Percentiles rank a stretch among this genome's conserved stretches.
Conservation (phyloP, 352 stramenopile genomes). For the Phytophthora foliorum region DNA sequence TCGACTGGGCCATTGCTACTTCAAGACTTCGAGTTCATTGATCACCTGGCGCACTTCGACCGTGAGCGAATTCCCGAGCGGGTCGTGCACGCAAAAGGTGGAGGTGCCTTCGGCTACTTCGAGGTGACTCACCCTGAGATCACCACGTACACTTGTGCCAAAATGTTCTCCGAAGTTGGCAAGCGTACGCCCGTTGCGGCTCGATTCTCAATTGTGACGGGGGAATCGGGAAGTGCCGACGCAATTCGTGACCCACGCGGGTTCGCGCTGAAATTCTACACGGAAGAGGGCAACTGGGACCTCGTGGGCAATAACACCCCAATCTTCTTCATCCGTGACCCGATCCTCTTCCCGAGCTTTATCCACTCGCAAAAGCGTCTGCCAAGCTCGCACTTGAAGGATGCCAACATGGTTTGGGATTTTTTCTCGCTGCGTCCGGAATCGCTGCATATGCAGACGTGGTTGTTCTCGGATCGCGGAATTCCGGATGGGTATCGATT, state of each 20-base stretch:
- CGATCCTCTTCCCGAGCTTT: slow-evolving; percentile 92
- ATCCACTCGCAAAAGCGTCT: slow-evolving; percentile 94
- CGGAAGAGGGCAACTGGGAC: slow-evolving; percentile 93
- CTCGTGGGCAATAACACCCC: slow-evolving; percentile 92
- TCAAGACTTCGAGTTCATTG: slow-evolving; percentile 46
- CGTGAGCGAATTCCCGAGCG: slow-evolving; percentile 45
- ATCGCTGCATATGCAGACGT: slow-evolving; percentile 82
- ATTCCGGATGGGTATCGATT: slow-evolving; percentile 86
- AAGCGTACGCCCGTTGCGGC: slow-evolving; percentile 88
- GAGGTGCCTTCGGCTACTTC: slow-evolving; percentile 93
- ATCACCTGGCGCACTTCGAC: slow-evolving; percentile 49
- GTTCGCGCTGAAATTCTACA: slow-evolving; percentile 94
- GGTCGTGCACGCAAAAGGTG: slow-evolving; percentile 49
- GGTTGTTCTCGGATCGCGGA: slow-evolving; percentile 88
- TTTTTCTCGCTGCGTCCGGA: slow-evolving; percentile 89
- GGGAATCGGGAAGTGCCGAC: slow-evolving; percentile 75
- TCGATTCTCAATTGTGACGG: slow-evolving; percentile 87
- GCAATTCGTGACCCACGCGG: slow-evolving; percentile 86
- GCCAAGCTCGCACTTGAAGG: slow-evolving; percentile 81
- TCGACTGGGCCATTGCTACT: slow-evolving; percentile 30
- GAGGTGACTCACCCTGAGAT: slow-evolving; percentile 82
- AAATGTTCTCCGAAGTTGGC: slow-evolving; percentile 80
- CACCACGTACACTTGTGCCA: slow-evolving; percentile 77
- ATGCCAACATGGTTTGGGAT: slow-evolving; percentile 89
- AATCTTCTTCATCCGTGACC: slow-evolving; percentile 93